These are phyloP conservation scores for Neocatenulostroma microsporum DNA, from an alignment of 2,329 filamentous ascomycete species.

Conservation along the genomic window DNA sequence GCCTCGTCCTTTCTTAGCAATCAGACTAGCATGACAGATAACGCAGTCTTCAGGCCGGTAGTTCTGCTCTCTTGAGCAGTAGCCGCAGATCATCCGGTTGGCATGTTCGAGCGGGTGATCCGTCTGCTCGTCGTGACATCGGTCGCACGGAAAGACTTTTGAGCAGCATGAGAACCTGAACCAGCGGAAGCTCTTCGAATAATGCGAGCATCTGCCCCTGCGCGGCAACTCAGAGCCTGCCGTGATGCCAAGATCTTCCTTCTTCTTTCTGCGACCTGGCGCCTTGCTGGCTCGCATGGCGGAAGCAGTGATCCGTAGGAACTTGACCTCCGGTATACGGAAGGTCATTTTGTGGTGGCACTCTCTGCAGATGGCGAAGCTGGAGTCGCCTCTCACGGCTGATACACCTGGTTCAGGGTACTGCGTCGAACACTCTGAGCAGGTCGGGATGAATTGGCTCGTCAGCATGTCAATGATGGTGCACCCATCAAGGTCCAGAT, in stretches of 20 bases:
- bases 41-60: slow-evolving; percentile 69
- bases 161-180: slow-evolving; percentile 52
- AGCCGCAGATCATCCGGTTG: slow-evolving; percentile 59
- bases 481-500: slow-evolving; percentile 68
- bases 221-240: slow-evolving; percentile 48
- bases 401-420: slow-evolving; percentile 57
- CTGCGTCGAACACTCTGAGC: slow-evolving; percentile 63
- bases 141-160: slow-evolving; percentile 52
- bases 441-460: slow-evolving; percentile 69
- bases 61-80: slow-evolving; percentile 66
- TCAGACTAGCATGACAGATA: slow-evolving; percentile 62
- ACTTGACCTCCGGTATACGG: slow-evolving; percentile 68
- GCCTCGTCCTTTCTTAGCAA: slow-evolving; percentile 58
- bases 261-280: slow-evolving; percentile 31
- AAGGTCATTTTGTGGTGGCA: slow-evolving; percentile 77
- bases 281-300: slow-evolving; percentile 29
- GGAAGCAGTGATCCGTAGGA: slow-evolving; percentile 57
- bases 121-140: slow-evolving; percentile 64
- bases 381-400: slow-evolving; percentile 64
- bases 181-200: slow-evolving; percentile 43
- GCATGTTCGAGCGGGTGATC: slow-evolving; percentile 75
- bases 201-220: slow-evolving; percentile 48
- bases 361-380: slow-evolving; percentile 66
- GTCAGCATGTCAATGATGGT: slow-evolving; percentile 68
- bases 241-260: slow-evolving; percentile 48